Evolutionary conservation across 495 filamentous ascomycete species (phyloP).

Genomic region (Aspergillus egyptiacus): DNA sequence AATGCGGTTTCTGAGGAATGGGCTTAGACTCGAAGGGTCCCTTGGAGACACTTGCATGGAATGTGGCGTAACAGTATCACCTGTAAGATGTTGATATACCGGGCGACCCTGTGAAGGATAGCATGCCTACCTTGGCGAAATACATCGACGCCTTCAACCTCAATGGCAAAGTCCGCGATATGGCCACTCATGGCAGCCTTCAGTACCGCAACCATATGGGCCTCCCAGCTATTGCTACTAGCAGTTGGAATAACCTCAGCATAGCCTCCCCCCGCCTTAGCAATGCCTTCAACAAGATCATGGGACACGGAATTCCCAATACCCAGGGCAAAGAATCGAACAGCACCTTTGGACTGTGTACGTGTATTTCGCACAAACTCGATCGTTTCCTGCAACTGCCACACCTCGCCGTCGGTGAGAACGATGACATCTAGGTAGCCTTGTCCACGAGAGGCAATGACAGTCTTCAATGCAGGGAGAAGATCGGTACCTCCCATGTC

Average conservation of each 20-base stretch:
- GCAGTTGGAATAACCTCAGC: slow-evolving; percentile 17
- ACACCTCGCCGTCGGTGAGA: slow-evolving; percentile 24
- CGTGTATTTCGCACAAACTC: slow-evolving; percentile 9
- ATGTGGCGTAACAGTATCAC: neutral
- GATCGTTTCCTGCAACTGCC: slow-evolving; percentile 9
- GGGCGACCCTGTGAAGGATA: neutral
- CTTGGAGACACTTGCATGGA: neutral
- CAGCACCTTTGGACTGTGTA: neutral
- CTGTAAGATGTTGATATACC: neutral
- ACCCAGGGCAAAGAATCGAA: slow-evolving; percentile 23
- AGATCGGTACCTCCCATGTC: slow-evolving; percentile 16
- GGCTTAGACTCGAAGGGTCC: neutral
- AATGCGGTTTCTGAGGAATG: neutral
- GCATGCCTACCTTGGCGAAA: neutral
- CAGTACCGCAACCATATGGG: neutral
- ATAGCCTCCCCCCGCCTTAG: slow-evolving; percentile 17
- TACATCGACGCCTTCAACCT: neutral
- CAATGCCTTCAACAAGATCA: slow-evolving; percentile 23
- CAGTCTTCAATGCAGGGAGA: slow-evolving; percentile 3
- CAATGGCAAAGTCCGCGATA: neutral
- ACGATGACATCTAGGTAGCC: slow-evolving; percentile 16
- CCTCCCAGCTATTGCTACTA: neutral
- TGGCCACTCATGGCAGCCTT: neutral
- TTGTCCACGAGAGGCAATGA: slow-evolving; percentile 1
- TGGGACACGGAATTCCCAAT: slow-evolving; percentile 23